Base-by-base conservation (phyloP, 2,329 filamentous ascomycete species). In the Diaporthe humulicola region DNA sequence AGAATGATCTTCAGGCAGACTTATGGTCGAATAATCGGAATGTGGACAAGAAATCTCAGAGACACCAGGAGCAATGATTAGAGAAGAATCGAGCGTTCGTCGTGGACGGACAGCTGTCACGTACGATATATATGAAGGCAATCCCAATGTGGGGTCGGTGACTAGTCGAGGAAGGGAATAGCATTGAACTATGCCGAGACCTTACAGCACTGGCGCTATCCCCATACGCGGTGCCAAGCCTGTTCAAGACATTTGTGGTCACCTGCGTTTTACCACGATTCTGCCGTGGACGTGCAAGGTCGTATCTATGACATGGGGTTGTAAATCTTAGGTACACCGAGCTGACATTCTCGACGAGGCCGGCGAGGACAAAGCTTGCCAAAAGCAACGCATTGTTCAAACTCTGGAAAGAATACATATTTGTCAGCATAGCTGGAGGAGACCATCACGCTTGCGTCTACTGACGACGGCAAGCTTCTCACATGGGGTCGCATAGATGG, bases 311-410 rank as follows among this genome's bases (percentile, higher is more conserved):
- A 92, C 0, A 98, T 95, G 95, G 95, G 95, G 33, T 86, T 96
- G 40, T 98, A 98, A 88, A 95, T 94, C 84, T 97, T n/a, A n/a
- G n/a, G n/a, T n/a, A 94, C 83, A 94, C 93, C 76, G 93, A 98
- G 85, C 94, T 94, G 22, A 95, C 7, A 79, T 82, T 74, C 86
- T 87, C n/a, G 88, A 90, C 60, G 87, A 88, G 71, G 91, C 90
- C 17, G 93, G 92, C 36, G 90, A 93, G 74, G 91, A 93, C 70
- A 91, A 93, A 78, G 93, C 93, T 48, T 91, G 93, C 76, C 89
- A 98, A 22, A 90, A 90, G 78, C 94, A 95, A 3, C 90, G 90
- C 48, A 85, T 93, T 69, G 90, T 98, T 30, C 84, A 90, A 8
- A 88, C 88, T 7, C 88, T 98, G 12, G 12, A 86, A 87, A 45